Conservation (phyloP, 2,329 filamentous ascomycete genomes). For the Nothophaeocryptopus gaeumannii region DNA sequence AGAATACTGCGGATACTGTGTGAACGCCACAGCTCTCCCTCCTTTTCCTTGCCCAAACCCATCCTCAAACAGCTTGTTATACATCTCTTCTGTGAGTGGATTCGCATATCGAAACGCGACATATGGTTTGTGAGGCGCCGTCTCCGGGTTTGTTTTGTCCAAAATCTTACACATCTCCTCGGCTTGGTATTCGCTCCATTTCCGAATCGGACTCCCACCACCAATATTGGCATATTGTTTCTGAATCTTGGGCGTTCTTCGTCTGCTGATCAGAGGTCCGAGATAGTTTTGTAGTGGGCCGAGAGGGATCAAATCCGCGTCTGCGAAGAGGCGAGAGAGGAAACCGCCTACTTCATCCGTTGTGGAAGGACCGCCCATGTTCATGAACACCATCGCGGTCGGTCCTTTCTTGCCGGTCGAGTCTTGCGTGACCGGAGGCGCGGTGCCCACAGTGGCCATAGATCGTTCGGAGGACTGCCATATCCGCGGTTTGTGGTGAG, state of each 20-base stretch:
- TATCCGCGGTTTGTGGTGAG: slow-evolving; percentile 25
- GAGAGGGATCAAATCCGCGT: slow-evolving; percentile 92
- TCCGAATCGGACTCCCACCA: slow-evolving; percentile 94
- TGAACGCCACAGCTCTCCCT: slow-evolving; percentile 94
- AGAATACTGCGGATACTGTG: slow-evolving; percentile 97
- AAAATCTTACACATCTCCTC: slow-evolving; percentile 96
- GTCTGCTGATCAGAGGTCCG: slow-evolving; percentile 78
- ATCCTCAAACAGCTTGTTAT: slow-evolving; percentile 75
- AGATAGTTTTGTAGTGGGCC: slow-evolving; percentile 87
- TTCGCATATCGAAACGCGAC: slow-evolving; percentile 95
- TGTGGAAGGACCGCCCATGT: slow-evolving; percentile 95
- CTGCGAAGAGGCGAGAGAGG: slow-evolving; percentile 86
- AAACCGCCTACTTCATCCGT: slow-evolving; percentile 86
- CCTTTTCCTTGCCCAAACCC: slow-evolving; percentile 87
- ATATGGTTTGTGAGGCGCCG: slow-evolving; percentile 94
- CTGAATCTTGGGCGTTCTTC: slow-evolving; percentile 92
- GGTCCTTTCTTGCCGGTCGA: slow-evolving; percentile 69
- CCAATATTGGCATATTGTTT: slow-evolving; percentile 95
- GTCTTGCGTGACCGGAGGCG: slow-evolving; percentile 78
- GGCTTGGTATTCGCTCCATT: slow-evolving; percentile 95
- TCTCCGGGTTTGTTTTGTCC: slow-evolving; percentile 85
- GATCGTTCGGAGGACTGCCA: slow-evolving; percentile 27
- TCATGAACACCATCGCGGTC: slow-evolving; percentile 97
- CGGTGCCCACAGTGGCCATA: slow-evolving; percentile 54
- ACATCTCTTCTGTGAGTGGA: slow-evolving; percentile 92